These are phyloP conservation scores for Melampsora larici-populina DNA, from an alignment of 1,284 basidiomycete species.

Conservation along the genomic window DNA sequence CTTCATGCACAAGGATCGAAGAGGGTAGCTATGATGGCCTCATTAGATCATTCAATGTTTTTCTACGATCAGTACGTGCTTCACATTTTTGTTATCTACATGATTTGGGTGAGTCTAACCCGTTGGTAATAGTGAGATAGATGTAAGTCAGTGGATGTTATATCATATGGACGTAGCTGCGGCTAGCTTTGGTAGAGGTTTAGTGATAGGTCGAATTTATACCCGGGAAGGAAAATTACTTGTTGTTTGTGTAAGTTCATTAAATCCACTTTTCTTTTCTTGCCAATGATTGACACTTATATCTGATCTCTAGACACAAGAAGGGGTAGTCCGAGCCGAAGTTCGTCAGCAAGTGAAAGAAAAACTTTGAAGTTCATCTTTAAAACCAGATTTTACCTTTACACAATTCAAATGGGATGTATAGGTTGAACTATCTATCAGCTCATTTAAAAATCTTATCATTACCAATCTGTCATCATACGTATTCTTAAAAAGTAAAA, in stretches of 20 bases:
- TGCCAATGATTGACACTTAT: not conserved
- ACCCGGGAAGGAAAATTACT: slow-evolving; percentile 22
- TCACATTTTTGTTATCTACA: not conserved
- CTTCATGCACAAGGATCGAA: slow-evolving; percentile 1
- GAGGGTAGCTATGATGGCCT: slow-evolving; percentile 19
- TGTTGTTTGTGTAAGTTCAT: slow-evolving; percentile 32
- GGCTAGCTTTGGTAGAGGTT: slow-evolving; percentile 26
- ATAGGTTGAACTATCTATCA: too few relatives aligned
- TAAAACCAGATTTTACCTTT: too few relatives aligned
- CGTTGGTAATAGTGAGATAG: slow-evolving; percentile 26
- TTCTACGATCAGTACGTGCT: slow-evolving; percentile 33
- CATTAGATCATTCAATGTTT: slow-evolving; percentile 43
- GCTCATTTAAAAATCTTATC: too few relatives aligned
- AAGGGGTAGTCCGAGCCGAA: slow-evolving; percentile 11
- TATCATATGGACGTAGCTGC: slow-evolving; percentile 28
- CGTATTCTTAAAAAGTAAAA: too few relatives aligned
- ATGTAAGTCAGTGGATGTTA: slow-evolving; percentile 41
- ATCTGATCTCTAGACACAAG: slow-evolving; percentile 13
- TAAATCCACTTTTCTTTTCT: not conserved
- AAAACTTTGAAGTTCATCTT: not conserved
- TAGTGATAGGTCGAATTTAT: slow-evolving; percentile 36
- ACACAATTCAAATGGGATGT: too few relatives aligned
- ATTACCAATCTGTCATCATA: too few relatives aligned
- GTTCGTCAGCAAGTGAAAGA: not conserved
- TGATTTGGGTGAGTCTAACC: not conserved